phyloP scores from a whole-genome alignment of 805 yeast species.

The Candida bentonensis region DNA sequence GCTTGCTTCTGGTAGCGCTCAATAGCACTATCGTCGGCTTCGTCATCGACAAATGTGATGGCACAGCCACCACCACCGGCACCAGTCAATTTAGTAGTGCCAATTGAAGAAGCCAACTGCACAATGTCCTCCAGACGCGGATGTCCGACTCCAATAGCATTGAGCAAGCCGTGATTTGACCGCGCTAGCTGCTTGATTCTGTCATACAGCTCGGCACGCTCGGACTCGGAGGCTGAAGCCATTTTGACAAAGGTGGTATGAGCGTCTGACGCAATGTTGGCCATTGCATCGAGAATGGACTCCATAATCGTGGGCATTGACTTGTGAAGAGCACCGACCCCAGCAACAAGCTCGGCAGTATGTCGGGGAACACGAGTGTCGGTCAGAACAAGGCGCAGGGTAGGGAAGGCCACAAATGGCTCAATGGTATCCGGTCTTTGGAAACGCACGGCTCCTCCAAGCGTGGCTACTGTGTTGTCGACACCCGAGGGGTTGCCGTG shows the following conservation, averaged over 20 bases:
- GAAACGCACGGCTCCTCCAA: conserved; percentile 90
- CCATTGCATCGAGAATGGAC: conserved; percentile 64
- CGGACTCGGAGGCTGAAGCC: conserved; percentile 28
- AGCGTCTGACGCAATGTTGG: conserved; percentile 57
- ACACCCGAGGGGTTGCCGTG: conserved; percentile 97
- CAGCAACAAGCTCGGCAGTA: conserved; percentile 70
- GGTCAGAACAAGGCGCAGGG: conserved; percentile 58
- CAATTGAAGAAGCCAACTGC: conserved; percentile 52
- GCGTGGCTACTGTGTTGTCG: conserved; percentile 90
- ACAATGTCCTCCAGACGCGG: conserved; percentile 71
- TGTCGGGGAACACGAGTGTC: conserved; percentile 80
- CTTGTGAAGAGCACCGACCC: conserved; percentile 44
- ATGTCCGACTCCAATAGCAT: conserved; percentile 82
- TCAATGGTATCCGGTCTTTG: conserved; percentile 64
- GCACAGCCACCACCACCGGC: conserved; percentile 99
- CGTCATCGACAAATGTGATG: conserved; percentile 54
- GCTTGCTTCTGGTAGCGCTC: conserved; percentile 17
- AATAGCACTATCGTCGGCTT: conserved; percentile 21
- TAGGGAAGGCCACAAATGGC: conserved; percentile 60
- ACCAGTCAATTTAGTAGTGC: conserved; percentile 89
- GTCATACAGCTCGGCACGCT: conserved; percentile 14
- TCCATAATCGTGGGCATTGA: conserved; percentile 41
- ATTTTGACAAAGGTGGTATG: conserved; percentile 44
- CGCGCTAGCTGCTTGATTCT: conserved; percentile 49
- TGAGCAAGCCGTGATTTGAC: conserved; percentile 78